A percentile compares a stretch with the other conserved stretches of the same genome.
phyloP scores from a whole-genome alignment of 805 yeast genomes.

The Wickerhamiella siamensis region DNA sequence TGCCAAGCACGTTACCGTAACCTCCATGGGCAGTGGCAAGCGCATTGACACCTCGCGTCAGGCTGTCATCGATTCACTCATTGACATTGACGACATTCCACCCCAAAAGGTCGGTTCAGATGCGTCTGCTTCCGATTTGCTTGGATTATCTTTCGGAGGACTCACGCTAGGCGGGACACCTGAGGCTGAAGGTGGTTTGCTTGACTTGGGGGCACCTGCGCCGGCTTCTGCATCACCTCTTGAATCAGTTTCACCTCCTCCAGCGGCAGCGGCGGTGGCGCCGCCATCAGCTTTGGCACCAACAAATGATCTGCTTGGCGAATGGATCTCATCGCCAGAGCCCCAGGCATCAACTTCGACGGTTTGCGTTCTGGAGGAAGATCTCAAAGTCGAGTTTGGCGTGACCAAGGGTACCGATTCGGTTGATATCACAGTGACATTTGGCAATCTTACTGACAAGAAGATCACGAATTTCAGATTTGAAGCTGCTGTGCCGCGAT shows the following conservation, averaged over 20 bases:
- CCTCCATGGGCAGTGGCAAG: constrained; percentile 18
- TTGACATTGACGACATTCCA: constrained; percentile 58
- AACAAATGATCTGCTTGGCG: constrained; percentile 3
- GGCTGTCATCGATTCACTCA: constrained; percentile 36
- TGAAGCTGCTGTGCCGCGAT: constrained; percentile 57
- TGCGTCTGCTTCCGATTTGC: constrained; percentile 37
- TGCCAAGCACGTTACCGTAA: constrained; percentile 37
- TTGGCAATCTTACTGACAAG: constrained; percentile 36
- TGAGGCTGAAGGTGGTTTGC: constrained; percentile 13
- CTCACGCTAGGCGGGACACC: constrained; percentile 29
- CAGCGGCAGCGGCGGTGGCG: constrained; percentile 13
- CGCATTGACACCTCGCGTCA: constrained; percentile 25
- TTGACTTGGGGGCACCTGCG: neutral
- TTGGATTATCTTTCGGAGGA: constrained; percentile 45
- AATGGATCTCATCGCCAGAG: constrained; percentile 1
- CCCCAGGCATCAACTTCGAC: constrained; percentile 12
- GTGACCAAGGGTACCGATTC: constrained; percentile 27
- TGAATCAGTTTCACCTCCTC: constrained; percentile 10
- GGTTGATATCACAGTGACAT: constrained; percentile 33
- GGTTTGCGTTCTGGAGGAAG: constrained; percentile 20
- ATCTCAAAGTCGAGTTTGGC: constrained; percentile 37
- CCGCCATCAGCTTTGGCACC: constrained; percentile 1
- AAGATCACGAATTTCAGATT: constrained; percentile 40
- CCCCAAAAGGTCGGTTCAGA: constrained; percentile 16
- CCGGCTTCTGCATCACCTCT: constrained; percentile 9